These are phyloP conservation scores for Lasiodiplodia gonubiensis DNA, from an alignment of 2,329 filamentous ascomycete genomes.

Conservation along the genomic window DNA sequence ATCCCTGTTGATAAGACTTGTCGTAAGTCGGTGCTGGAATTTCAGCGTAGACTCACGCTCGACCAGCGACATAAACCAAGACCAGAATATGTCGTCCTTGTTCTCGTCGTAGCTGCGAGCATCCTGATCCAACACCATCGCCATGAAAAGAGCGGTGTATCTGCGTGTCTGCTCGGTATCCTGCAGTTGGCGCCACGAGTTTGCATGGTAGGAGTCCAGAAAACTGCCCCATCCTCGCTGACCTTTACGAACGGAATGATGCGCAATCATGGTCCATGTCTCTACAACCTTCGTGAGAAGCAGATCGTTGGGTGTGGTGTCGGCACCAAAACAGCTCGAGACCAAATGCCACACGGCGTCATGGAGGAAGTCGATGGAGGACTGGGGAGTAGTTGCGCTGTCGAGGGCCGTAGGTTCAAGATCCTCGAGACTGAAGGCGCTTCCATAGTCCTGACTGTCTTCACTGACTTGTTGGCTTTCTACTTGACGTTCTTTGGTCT, in stretches of 20 bases:
- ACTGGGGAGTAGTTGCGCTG: conserved; percentile 28
- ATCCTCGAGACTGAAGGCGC: conserved; percentile 61
- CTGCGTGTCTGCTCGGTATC: conserved; percentile 54
- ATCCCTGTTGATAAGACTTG: conserved; percentile 58
- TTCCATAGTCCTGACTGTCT: conserved; percentile 70
- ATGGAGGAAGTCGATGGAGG: conserved; percentile 50
- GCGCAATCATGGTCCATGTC: conserved; percentile 60
- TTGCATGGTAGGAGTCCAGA: conserved; percentile 58
- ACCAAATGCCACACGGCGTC: conserved; percentile 59
- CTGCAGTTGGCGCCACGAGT: conserved; percentile 56
- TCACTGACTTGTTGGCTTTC: conserved; percentile 52
- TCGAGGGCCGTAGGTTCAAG: conserved; percentile 33
- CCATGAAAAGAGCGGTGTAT: conserved; percentile 53
- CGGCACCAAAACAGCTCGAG: conserved; percentile 67
- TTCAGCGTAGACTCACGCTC: conserved; percentile 66
- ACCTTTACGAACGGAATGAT: conserved; percentile 52
- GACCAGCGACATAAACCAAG: conserved; percentile 62
- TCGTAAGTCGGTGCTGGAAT: conserved; percentile 64
- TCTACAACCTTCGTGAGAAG: conserved; percentile 60
- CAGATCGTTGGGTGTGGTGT: conserved; percentile 59
- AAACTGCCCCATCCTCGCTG: conserved; percentile 62
- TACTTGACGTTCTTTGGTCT: conserved; percentile 33
- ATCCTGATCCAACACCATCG: conserved; percentile 49
- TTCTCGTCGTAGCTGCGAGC: conserved; percentile 51
- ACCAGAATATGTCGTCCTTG: conserved; percentile 55